phyloP scores from a whole-genome alignment of 805 yeast species.

The Schwanniomyces pseudopolymorphus region DNA sequence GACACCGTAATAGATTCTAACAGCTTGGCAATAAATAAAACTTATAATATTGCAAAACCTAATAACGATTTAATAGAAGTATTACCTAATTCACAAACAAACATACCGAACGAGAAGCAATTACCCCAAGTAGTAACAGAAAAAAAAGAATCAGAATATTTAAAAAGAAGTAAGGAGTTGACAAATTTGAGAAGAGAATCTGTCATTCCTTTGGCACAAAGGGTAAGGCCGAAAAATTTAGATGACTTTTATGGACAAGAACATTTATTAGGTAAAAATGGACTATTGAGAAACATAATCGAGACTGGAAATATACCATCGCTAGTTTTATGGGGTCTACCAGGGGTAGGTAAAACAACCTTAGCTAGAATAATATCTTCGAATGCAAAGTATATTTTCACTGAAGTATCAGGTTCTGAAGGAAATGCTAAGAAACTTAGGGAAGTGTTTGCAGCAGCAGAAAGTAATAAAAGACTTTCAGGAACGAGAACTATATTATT shows the following conservation, averaged over 20 bases:
- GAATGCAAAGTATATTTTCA: slow-evolving; percentile 28
- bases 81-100: not conserved
- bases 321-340: slow-evolving; percentile 44
- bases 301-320: slow-evolving; percentile 37
- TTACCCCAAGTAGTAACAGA: not conserved
- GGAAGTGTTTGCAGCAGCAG: slow-evolving; percentile 37
- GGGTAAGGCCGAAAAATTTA: slow-evolving; percentile 37
- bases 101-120: not conserved
- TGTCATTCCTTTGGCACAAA: slow-evolving; percentile 37
- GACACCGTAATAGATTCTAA: not conserved
- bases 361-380: slow-evolving; percentile 40
- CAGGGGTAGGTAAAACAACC: slow-evolving; percentile 46
- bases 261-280: slow-evolving; percentile 36
- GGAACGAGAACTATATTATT: slow-evolving; percentile 43
- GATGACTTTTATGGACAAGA: slow-evolving; percentile 45
- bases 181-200: slow-evolving; percentile 18
- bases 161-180: slow-evolving; percentile 8
- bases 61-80: not conserved
- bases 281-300: slow-evolving; percentile 34
- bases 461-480: slow-evolving; percentile 31
- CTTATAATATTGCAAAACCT: not conserved
- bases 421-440: slow-evolving; percentile 34
- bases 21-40: too few relatives aligned
- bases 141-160: slow-evolving; percentile 3
- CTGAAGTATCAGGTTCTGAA: slow-evolving; percentile 42